A percentile compares a stretch with the other conserved stretches of the same genome.
These are phyloP conservation scores for Schoenoplectus tabernaemontani DNA, from an alignment of 202 grass and related monocot genomes.

Conservation along the genomic window DNA sequence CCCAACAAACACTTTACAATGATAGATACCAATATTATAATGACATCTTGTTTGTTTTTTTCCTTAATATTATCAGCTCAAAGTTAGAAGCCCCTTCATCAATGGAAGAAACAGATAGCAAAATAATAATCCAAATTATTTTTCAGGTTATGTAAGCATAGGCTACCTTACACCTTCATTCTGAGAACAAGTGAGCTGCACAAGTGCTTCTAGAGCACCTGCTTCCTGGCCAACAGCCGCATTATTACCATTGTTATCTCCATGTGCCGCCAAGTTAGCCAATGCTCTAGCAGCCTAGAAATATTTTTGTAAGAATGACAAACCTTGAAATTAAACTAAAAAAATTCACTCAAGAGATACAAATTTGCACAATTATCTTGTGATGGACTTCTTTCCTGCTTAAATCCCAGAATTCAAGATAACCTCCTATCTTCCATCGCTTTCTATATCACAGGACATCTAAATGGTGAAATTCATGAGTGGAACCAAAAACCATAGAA, in stretches of 20 bases:
- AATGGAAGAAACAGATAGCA: conserved; percentile 1
- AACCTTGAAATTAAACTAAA: conserved; percentile 7
- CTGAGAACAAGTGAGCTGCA: conserved; percentile 88
- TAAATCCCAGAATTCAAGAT: neutral
- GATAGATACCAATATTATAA: neutral
- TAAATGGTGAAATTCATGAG: neutral
- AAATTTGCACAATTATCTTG: neutral
- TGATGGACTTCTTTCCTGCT: neutral
- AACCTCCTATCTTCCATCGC: neutral
- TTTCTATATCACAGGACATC: neutral
- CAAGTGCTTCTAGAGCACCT: conserved; percentile 91
- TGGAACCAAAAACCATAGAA: neutral
- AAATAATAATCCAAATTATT: neutral
- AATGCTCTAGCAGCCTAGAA: conserved; percentile 88
- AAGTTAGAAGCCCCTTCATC: neutral
- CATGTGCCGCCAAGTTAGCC: conserved; percentile 99
- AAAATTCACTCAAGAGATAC: conserved; percentile 3
- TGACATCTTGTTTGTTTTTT: neutral
- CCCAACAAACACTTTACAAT: neutral
- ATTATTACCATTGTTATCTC: conserved; percentile 96
- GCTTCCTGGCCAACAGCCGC: conserved; percentile 93
- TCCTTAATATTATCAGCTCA: neutral
- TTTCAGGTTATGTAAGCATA: neutral
- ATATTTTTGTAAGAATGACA: conserved; percentile 1
- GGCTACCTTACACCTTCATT: conserved; percentile 97